A percentile compares a stretch with the other conserved stretches of the same genome.
These are phyloP conservation scores for Coprinopsis strossmayeri DNA, from an alignment of 768 basidiomycete genomes.

Conservation along the genomic window DNA sequence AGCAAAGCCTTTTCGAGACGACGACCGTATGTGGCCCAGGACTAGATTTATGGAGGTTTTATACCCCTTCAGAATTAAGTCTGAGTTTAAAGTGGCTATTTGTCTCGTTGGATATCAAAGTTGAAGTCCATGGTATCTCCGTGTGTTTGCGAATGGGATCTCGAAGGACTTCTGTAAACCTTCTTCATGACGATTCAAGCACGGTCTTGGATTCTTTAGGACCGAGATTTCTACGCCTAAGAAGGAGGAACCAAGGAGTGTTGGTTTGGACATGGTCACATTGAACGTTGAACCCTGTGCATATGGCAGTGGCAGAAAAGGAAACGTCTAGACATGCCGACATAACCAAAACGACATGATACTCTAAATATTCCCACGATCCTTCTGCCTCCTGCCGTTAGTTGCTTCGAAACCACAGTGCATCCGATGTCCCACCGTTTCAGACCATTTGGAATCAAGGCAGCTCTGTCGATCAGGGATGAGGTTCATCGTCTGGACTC, in stretches of 20 bases:
- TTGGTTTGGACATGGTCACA: not conserved
- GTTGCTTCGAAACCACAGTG: not conserved
- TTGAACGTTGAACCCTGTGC: no score
- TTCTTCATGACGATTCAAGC: not conserved
- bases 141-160: not conserved
- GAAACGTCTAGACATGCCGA: not conserved
- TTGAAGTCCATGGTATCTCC: not conserved
- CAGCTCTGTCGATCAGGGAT: not conserved
- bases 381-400: not conserved
- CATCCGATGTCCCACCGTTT: not conserved
- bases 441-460: not conserved
- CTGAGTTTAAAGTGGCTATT: not conserved
- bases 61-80: not conserved
- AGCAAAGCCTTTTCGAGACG: not conserved
- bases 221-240: not conserved
- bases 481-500: slow-evolving; percentile 6
- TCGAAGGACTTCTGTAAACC: not conserved
- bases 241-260: not conserved
- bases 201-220: not conserved
- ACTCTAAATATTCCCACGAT: not conserved
- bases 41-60: not conserved
- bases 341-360: not conserved
- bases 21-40: not conserved
- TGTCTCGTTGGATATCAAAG: not conserved
- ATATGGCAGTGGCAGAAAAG: no score